Base-by-base conservation (phyloP, 306 rosid genomes). In the Dalbergia oliveri region DNA sequence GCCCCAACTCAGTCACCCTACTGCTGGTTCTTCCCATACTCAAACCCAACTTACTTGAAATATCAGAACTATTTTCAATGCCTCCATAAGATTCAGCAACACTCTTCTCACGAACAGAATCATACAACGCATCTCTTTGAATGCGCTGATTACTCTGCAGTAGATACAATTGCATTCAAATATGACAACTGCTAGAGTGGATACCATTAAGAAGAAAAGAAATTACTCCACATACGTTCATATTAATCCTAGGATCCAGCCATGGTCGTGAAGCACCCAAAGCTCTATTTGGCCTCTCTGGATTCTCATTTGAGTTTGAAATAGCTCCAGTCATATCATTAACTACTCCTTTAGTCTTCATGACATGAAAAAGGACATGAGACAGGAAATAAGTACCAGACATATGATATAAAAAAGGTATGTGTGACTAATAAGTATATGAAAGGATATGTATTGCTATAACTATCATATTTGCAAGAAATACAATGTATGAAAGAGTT, bases 141-240 rank as follows among this genome's bases (percentile, higher is more conserved):
- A 86, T 69, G 47, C 23, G 92, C 84, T 90, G 97, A 86, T 86
- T 81, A 79, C 82, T 88, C 89, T 93, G 93, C 84, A 90, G 89
- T 63, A 77, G 45, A 83, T 58, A 79, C 44, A 34, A 81, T 34
- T 9, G 23, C 41, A 85, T 64, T 62, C 88, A 70, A 81, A 74
- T 18, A 72, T 49, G 51, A 73, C 35, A 76, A 73, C 65, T 18
- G 23, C 9, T 58, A 14, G 8, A 50, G 11, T 53, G 43, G 64
- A 70, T 21, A 61, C 49, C 35, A 35, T 33, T 53, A 73, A 50
- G 10, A 72, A 33, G 65, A 50, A 69, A 64, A 64, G 1, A 10
- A 79, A 56, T 11, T 69, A 77, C 62, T 76, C 67, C 12, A 85
- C 97, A 72, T 84, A 89, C 97, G 70, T 34, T 93, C 84, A 86